Percentiles rank a stretch among this genome's conserved stretches.
Conservation (phyloP, 164 flowering plant genomes). For the Euptelea pleiosperma region DNA sequence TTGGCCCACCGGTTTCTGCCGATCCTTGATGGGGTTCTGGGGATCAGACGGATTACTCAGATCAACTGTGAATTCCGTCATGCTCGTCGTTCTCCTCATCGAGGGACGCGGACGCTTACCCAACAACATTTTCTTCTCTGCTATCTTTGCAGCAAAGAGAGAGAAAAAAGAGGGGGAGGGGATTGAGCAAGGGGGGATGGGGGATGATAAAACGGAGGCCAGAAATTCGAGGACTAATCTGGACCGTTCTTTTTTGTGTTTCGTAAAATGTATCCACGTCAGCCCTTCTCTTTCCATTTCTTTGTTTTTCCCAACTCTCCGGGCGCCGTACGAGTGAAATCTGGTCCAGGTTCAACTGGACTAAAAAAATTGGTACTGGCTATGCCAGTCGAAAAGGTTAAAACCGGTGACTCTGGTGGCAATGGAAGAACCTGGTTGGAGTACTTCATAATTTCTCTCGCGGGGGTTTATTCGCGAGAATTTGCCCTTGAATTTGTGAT, state of each 20-base stretch:
- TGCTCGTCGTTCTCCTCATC: constrained; percentile 63
- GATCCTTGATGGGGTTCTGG: constrained; percentile 9
- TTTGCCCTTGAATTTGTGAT: too few relatives aligned
- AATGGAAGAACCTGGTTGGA: too few relatives aligned
- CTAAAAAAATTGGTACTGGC: too few relatives aligned
- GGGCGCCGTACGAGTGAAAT: too few relatives aligned
- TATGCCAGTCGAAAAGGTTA: too few relatives aligned
- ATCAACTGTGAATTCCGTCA: constrained; percentile 50
- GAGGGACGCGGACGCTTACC: constrained; percentile 59
- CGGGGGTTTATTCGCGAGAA: too few relatives aligned
- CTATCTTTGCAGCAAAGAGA: background rate
- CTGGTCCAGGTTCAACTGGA: too few relatives aligned
- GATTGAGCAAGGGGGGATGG: constrained; percentile 15
- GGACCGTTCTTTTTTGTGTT: constrained; percentile 20
- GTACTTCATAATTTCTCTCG: too few relatives aligned
- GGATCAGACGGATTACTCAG: constrained; percentile 22
- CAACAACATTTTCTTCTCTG: constrained; percentile 36
- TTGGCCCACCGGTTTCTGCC: constrained; percentile 3
- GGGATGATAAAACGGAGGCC: constrained; percentile 19
- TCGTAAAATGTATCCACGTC: constrained; percentile 11
- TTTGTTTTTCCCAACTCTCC: too few relatives aligned
- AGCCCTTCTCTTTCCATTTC: background rate
- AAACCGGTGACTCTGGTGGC: too few relatives aligned
- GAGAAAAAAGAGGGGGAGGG: constrained; percentile 7
- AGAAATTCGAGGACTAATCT: constrained; percentile 26